A percentile compares a stretch with the other conserved stretches of the same genome.
These are phyloP conservation scores for Kodamaea fukazawae DNA, from an alignment of 805 yeast species.

Conservation along the genomic window DNA sequence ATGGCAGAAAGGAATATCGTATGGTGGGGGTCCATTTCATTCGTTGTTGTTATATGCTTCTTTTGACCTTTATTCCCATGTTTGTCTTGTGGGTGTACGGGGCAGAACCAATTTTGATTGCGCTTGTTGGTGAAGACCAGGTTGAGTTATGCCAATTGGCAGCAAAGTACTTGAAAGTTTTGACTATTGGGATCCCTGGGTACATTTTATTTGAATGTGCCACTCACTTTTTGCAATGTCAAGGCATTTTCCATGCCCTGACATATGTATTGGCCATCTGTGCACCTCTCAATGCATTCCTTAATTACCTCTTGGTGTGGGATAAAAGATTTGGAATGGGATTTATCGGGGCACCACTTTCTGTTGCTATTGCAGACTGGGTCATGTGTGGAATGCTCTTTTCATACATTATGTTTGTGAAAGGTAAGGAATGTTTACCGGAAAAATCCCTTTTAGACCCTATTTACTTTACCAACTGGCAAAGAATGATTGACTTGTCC, in stretches of 20 bases:
- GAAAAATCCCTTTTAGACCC: constrained; percentile 22
- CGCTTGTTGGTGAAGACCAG: constrained; percentile 13
- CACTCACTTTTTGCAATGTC: constrained; percentile 72
- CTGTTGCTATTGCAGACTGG: constrained; percentile 70
- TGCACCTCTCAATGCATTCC: constrained; percentile 69
- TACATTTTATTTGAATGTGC: constrained; percentile 70
- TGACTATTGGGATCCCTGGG: constrained; percentile 69
- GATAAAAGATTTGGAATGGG: constrained; percentile 53
- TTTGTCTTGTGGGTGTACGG: constrained; percentile 58
- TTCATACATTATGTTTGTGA: constrained; percentile 42
- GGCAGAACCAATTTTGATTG: constrained; percentile 47
- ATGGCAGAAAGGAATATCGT: constrained; percentile 62
- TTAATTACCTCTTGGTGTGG: constrained; percentile 75
- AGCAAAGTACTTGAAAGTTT: constrained; percentile 51
- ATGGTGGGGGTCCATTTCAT: constrained; percentile 67
- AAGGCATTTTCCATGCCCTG: constrained; percentile 77
- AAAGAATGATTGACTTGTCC: constrained; percentile 59
- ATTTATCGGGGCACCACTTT: constrained; percentile 72
- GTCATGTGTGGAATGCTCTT: constrained; percentile 60
- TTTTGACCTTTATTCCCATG: constrained; percentile 53
- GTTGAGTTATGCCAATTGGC: constrained; percentile 47
- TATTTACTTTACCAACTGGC: constrained; percentile 52
- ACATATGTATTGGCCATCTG: constrained; percentile 66
- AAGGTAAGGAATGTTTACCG: constrained; percentile 48
- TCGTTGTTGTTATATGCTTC: constrained; percentile 59